Conservation (phyloP, 2,329 filamentous ascomycete species). For the Ophiostoma quercus region DNA sequence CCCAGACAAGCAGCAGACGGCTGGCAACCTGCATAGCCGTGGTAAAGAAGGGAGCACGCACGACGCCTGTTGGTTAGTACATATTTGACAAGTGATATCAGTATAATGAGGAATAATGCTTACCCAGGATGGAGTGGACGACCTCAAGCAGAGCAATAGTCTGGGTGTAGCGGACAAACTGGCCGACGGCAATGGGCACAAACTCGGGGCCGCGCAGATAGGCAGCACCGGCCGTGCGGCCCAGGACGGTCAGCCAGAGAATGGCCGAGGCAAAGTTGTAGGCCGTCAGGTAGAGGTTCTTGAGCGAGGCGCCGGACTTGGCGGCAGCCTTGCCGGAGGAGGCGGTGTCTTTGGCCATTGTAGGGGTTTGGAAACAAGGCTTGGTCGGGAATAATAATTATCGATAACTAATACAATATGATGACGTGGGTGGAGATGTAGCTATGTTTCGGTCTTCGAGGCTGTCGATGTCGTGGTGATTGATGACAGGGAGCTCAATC, state of each 20-base stretch:
- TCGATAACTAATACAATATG: not conserved
- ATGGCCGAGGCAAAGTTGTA: constrained; percentile 78
- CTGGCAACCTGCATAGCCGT: constrained; percentile 86
- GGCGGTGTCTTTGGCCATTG: constrained; percentile 5
- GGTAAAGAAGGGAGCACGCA: constrained; percentile 77
- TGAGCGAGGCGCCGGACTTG: constrained; percentile 35
- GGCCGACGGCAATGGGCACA: constrained; percentile 58
- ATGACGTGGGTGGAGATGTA: not conserved
- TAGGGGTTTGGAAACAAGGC: not conserved
- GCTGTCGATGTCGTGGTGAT: constrained; percentile 2
- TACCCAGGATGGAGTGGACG: constrained; percentile 72
- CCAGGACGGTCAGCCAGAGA: constrained; percentile 74
- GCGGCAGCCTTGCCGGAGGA: constrained; percentile 33
- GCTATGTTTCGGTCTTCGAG: not conserved
- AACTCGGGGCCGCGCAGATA: constrained; percentile 49
- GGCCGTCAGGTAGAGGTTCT: constrained; percentile 67
- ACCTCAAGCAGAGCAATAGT: constrained; percentile 79
- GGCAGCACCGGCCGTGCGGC: constrained; percentile 56
- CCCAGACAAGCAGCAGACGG: constrained; percentile 85
- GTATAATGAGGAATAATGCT: too few species aligned
- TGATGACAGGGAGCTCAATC: not conserved
- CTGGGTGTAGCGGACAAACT: constrained; percentile 74
- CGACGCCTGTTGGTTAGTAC: constrained; percentile 55
- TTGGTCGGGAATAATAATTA: not conserved
- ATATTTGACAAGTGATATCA: too few species aligned